Evolutionary conservation across 352 stramenopile genomes (phyloP).

Genomic region (Phytophthora nicotianae): DNA sequence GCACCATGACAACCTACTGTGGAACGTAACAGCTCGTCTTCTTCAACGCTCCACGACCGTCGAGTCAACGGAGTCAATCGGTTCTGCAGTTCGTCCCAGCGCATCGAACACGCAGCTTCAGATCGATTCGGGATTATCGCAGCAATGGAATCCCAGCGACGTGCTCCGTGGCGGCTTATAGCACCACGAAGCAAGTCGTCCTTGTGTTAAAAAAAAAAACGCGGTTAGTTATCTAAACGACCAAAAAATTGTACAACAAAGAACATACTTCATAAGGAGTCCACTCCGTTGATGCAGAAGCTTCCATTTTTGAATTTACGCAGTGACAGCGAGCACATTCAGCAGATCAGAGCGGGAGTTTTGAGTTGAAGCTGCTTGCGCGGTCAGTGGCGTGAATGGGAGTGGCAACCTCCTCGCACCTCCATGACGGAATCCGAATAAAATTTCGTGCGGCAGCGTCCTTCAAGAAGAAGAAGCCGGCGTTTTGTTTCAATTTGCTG

Average conservation of each 20-base stretch:
- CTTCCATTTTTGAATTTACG: neutral
- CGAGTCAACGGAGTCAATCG: constrained; percentile 30
- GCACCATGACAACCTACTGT: constrained; percentile 49
- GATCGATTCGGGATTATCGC: constrained; percentile 8
- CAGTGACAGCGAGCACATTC: too few relatives aligned
- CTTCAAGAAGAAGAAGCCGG: too few relatives aligned
- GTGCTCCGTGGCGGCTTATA: constrained; percentile 14
- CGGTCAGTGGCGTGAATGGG: constrained; percentile 4
- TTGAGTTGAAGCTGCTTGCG: constrained; percentile 1
- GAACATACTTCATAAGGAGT: constrained; percentile 17
- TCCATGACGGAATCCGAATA: too few relatives aligned
- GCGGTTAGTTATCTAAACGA: neutral
- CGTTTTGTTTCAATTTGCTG: too few relatives aligned
- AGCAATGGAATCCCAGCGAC: constrained; percentile 30
- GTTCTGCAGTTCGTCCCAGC: constrained; percentile 51
- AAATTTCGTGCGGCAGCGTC: constrained; percentile 11
- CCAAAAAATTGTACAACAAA: neutral
- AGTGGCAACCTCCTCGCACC: too few relatives aligned
- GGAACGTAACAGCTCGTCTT: constrained; percentile 51
- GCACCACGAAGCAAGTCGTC: constrained; percentile 25
- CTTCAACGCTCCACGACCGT: constrained; percentile 41
- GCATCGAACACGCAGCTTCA: constrained; percentile 29
- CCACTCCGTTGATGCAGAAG: constrained; percentile 1
- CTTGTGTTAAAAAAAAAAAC: too few relatives aligned
- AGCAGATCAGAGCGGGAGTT: too few relatives aligned